A percentile compares a stretch with the other conserved stretches of the same genome.
These are phyloP conservation scores for Nissolia schottii DNA, from an alignment of 306 rosid species.

Conservation along the genomic window DNA sequence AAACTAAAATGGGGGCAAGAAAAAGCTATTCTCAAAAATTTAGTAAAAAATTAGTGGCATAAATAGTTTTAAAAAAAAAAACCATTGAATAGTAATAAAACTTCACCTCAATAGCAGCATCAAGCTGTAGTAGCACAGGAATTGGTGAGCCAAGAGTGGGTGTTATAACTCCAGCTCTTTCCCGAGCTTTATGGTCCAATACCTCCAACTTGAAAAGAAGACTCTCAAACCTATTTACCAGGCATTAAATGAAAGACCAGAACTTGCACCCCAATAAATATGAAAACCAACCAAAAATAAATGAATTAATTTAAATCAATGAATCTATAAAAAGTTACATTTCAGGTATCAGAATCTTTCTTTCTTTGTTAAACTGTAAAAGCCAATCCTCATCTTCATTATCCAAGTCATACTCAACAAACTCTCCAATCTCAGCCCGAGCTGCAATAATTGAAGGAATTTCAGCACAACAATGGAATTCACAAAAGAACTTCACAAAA, in stretches of 20 bases:
- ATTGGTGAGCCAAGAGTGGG: slow-evolving; percentile 88
- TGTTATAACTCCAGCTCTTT: slow-evolving; percentile 86
- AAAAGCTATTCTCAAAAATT: not conserved
- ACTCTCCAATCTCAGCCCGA: slow-evolving; percentile 93
- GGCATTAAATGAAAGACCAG: slow-evolving; percentile 17
- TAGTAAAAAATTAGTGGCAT: not conserved
- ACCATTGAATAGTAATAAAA: not conserved
- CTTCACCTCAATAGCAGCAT: slow-evolving; percentile 81
- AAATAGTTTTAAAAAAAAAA: not conserved
- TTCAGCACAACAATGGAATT: slow-evolving; percentile 11
- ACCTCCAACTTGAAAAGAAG: slow-evolving; percentile 93
- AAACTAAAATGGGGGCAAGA: not conserved
- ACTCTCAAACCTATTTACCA: slow-evolving; percentile 67
- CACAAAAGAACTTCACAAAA: slow-evolving; percentile 13
- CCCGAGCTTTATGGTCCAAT: slow-evolving; percentile 95
- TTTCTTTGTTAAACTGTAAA: slow-evolving; percentile 59
- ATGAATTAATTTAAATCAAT: not conserved
- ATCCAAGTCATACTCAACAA: slow-evolving; percentile 94
- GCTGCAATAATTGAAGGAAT: slow-evolving; percentile 42
- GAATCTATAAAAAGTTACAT: slow-evolving; percentile 37
- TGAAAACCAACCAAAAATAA: not conserved
- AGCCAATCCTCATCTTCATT: slow-evolving; percentile 98
- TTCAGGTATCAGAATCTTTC: slow-evolving; percentile 58
- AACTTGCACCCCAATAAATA: not conserved
- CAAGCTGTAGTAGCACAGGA: slow-evolving; percentile 69